Evolutionary conservation across 2,329 filamentous ascomycete genomes (phyloP).

Genomic region (Xylariaceae sp.): DNA sequence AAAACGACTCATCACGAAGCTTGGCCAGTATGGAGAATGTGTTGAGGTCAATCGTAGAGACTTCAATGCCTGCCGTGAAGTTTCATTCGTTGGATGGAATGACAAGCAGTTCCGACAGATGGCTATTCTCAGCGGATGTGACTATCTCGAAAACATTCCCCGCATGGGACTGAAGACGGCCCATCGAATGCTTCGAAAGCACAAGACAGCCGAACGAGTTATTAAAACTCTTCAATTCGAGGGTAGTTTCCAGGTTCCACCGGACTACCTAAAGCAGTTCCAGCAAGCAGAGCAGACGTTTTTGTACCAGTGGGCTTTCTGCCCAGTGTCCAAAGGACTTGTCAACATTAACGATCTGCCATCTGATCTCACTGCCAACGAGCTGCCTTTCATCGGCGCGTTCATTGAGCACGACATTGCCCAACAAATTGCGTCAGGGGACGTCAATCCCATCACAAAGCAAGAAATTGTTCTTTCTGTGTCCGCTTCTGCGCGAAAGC

Average conservation of each 20-base stretch:
- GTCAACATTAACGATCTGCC: slow-evolving; percentile 69
- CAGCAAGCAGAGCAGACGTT: slow-evolving; percentile 88
- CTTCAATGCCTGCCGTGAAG: slow-evolving; percentile 81
- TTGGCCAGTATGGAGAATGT: slow-evolving; percentile 90
- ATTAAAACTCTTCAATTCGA: slow-evolving; percentile 83
- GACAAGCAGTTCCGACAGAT: slow-evolving; percentile 88
- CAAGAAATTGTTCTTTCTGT: slow-evolving; percentile 45
- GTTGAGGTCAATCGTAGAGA: slow-evolving; percentile 85
- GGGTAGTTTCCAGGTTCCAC: slow-evolving; percentile 73
- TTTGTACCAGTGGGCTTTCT: slow-evolving; percentile 90
- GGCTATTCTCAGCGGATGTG: slow-evolving; percentile 94
- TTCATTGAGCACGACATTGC: slow-evolving; percentile 66
- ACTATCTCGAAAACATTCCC: slow-evolving; percentile 83
- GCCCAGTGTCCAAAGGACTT: slow-evolving; percentile 63
- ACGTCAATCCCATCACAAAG: slow-evolving; percentile 88
- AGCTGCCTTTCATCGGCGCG: slow-evolving; percentile 77
- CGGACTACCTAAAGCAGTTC: slow-evolving; percentile 76
- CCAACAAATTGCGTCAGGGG: slow-evolving; percentile 68
- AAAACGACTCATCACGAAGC: slow-evolving; percentile 82
- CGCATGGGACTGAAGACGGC: slow-evolving; percentile 91
- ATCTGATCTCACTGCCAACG: slow-evolving; percentile 56
- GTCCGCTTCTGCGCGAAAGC: slow-evolving; percentile 39
- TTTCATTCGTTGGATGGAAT: slow-evolving; percentile 87
- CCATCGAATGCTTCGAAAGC: slow-evolving; percentile 81
- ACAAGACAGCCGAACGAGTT: slow-evolving; percentile 80